These are phyloP conservation scores for Debaryomyces robertsiae DNA, from an alignment of 1,139 yeast species.

Conservation along the genomic window DNA sequence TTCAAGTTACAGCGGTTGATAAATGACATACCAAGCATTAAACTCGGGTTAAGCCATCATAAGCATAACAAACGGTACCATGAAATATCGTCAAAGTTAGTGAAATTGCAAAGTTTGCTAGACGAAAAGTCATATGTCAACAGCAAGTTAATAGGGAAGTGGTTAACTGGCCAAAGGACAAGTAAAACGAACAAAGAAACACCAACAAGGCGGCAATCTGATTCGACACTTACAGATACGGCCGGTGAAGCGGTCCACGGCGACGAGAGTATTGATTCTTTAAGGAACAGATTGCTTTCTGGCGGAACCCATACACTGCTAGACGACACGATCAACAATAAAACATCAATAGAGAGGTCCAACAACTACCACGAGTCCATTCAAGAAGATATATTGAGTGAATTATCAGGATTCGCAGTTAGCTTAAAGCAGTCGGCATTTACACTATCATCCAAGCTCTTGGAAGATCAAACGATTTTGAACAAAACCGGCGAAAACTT, in stretches of 20 bases:
- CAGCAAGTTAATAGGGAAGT: slow-evolving; percentile 19
- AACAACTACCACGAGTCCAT: slow-evolving; percentile 41
- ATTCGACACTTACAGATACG: neutral
- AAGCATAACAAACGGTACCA: slow-evolving; percentile 17
- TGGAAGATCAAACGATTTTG: slow-evolving; percentile 40
- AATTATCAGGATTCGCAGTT: slow-evolving; percentile 40
- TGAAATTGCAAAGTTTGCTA: slow-evolving; percentile 18
- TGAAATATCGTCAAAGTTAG: slow-evolving; percentile 14
- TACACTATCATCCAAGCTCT: slow-evolving; percentile 35
- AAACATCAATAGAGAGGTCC: slow-evolving; percentile 13
- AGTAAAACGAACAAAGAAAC: slow-evolving; percentile 2
- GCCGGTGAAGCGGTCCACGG: slow-evolving; percentile 13
- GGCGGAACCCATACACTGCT: slow-evolving; percentile 21
- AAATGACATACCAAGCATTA: slow-evolving; percentile 14
- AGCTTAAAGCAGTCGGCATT: slow-evolving; percentile 41
- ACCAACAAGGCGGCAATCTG: slow-evolving; percentile 7
- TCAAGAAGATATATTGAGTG: slow-evolving; percentile 45
- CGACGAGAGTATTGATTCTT: slow-evolving; percentile 24
- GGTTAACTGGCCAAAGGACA: slow-evolving; percentile 12
- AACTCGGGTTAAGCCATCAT: slow-evolving; percentile 12
- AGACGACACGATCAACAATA: slow-evolving; percentile 10
- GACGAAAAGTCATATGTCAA: slow-evolving; percentile 30
- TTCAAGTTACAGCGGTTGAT: slow-evolving; percentile 24
- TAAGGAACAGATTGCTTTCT: slow-evolving; percentile 31
- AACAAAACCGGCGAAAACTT: slow-evolving; percentile 42